Conservation (phyloP, 768 basidiomycete species). For the Filobasidium floriforme region DNA sequence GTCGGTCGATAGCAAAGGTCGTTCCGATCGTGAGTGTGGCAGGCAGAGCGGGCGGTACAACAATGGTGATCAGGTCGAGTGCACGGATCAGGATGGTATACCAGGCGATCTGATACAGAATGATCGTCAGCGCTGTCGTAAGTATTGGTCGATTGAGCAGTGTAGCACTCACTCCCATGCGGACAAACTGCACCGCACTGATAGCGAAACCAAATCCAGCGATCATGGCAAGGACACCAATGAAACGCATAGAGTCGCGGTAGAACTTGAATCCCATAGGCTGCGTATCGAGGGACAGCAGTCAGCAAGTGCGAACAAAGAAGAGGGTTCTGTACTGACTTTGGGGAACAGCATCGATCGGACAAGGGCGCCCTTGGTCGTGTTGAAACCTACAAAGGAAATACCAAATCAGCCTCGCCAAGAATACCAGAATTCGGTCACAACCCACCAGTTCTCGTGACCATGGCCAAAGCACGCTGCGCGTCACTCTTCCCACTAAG, state of each 20-base stretch:
- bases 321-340: neutral
- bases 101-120: constrained; percentile 63
- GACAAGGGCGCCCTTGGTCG: constrained; percentile 91
- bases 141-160: neutral
- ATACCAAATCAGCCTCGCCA: neutral
- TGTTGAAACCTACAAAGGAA: constrained; percentile 62
- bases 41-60: constrained; percentile 93
- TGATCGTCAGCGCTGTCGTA: constrained; percentile 12
- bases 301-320: neutral
- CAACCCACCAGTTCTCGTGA: constrained; percentile 69
- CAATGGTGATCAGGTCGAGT: constrained; percentile 89
- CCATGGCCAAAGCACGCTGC: constrained; percentile 66
- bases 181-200: constrained; percentile 83
- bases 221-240: constrained; percentile 80
- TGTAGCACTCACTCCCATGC: constrained; percentile 62
- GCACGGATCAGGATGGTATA: constrained; percentile 85
- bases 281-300: constrained; percentile 1
- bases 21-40: constrained; percentile 96
- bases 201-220: constrained; percentile 84
- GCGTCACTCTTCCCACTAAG: constrained; percentile 31
- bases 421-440: neutral
- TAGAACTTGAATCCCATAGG: constrained; percentile 99
- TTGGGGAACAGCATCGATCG: constrained; percentile 98
- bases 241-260: constrained; percentile 56
- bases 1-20: constrained; percentile 80